Percentiles rank a stretch among this genome's conserved stretches.
Evolutionary conservation across 805 yeast genomes (phyloP).

Genomic region (Ogataea siamensis): DNA sequence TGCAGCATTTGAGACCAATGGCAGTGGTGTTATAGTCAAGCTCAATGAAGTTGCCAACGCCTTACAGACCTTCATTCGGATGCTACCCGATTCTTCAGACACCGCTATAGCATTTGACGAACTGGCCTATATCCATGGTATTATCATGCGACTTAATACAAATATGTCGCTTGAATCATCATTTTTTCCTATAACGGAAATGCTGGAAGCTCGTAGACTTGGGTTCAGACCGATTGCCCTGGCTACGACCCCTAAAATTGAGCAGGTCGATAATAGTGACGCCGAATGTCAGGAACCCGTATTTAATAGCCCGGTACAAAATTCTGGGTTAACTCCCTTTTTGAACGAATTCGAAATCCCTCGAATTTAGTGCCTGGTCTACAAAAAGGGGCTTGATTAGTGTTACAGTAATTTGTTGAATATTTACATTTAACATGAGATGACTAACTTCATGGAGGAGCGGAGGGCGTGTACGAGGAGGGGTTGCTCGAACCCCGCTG

Average conservation of each 20-base stretch:
- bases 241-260: neutral
- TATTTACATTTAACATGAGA: too few relatives aligned
- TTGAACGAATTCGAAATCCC: neutral
- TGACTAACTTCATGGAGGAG: too few relatives aligned
- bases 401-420: too few relatives aligned
- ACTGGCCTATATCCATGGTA: slow-evolving; percentile 1
- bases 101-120: slow-evolving; percentile 1
- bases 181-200: neutral
- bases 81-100: neutral
- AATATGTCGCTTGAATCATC: neutral
- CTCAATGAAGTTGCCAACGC: slow-evolving; percentile 1
- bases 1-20: slow-evolving; percentile 1
- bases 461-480: too few relatives aligned
- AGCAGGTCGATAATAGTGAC: neutral
- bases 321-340: neutral
- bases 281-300: too few relatives aligned
- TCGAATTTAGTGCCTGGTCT: too few relatives aligned
- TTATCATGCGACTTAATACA: slow-evolving; percentile 1
- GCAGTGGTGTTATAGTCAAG: slow-evolving; percentile 1
- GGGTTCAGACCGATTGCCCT: neutral
- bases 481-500: too few relatives aligned
- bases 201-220: neutral
- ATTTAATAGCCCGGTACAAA: too few relatives aligned
- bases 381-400: too few relatives aligned
- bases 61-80: neutral